phyloP scores from a whole-genome alignment of 164 flowering plant genomes.

The Echeveria elegans region DNA sequence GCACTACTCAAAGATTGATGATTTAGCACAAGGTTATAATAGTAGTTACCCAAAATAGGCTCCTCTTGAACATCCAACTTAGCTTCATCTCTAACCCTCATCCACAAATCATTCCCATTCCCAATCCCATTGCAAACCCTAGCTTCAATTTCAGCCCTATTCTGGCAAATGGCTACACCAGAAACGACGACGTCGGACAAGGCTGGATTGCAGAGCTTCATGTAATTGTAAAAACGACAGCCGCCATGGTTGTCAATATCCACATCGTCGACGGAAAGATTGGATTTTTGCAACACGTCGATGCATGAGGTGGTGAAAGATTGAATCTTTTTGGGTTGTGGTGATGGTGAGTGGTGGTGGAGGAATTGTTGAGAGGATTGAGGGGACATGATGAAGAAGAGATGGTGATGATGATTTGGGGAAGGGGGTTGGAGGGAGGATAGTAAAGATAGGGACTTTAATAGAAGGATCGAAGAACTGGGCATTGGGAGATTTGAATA shows the following conservation, averaged over 20 bases:
- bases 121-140: neutral
- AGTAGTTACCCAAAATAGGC: neutral
- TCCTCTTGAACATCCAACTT: neutral
- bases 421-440: neutral
- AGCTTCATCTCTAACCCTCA: neutral
- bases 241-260: neutral
- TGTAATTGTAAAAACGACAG: neutral
- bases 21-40: neutral
- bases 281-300: neutral
- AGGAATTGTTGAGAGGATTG: neutral
- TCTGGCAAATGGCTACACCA: neutral
- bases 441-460: neutral
- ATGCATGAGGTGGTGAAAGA: neutral
- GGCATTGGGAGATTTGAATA: neutral
- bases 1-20: neutral
- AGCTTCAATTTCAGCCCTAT: neutral
- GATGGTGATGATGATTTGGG: neutral
- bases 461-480: neutral
- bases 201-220: neutral
- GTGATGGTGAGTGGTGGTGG: neutral
- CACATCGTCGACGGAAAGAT: neutral
- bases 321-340: neutral
- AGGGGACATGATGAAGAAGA: neutral
- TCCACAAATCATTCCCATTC: neutral
- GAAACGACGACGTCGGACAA: neutral